Conservation (phyloP, 2,329 filamentous ascomycete genomes). For the Colletotrichum lupini region DNA sequence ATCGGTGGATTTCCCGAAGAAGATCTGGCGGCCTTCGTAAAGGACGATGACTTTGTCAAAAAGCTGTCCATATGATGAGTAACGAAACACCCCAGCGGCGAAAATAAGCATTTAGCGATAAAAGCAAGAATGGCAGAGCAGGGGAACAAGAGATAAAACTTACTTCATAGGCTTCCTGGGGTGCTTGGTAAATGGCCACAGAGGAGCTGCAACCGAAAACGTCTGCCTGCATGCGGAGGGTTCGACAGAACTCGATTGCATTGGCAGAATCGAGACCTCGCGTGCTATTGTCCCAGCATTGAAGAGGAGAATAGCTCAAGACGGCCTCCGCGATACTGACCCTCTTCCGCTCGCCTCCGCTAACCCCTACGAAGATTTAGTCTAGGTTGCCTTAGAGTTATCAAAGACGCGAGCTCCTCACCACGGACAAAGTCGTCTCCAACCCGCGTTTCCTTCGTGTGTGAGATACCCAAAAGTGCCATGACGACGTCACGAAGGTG, state of each 20-base stretch:
- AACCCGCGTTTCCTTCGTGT: conserved; percentile 63
- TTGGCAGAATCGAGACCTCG: conserved; percentile 51
- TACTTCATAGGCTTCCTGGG: conserved; percentile 65
- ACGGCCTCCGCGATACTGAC: conserved; percentile 50
- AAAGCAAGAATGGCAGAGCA: background rate
- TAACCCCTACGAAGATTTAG: conserved; percentile 48
- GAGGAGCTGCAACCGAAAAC: conserved; percentile 39
- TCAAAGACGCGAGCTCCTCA: no score
- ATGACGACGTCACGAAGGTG: conserved; percentile 64
- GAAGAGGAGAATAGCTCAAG: conserved; percentile 42
- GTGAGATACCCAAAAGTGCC: conserved; percentile 65
- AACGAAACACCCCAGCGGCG: background rate
- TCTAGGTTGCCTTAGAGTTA: no score
- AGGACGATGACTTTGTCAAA: conserved; percentile 77
- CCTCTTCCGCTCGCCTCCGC: conserved; percentile 62
- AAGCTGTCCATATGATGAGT: conserved; percentile 41
- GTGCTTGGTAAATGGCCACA: conserved; percentile 68
- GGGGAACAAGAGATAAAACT: conserved; percentile 6
- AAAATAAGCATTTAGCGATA: background rate
- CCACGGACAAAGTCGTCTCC: conserved; percentile 65
- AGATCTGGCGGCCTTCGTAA: conserved; percentile 75
- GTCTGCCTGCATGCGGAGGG: conserved; percentile 41
- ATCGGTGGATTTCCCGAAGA: conserved; percentile 69
- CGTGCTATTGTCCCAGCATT: conserved; percentile 58
- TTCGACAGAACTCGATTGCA: conserved; percentile 38